Evolutionary conservation across 2,329 filamentous ascomycete genomes (phyloP).

Genomic region (Claviceps fusiformis): DNA sequence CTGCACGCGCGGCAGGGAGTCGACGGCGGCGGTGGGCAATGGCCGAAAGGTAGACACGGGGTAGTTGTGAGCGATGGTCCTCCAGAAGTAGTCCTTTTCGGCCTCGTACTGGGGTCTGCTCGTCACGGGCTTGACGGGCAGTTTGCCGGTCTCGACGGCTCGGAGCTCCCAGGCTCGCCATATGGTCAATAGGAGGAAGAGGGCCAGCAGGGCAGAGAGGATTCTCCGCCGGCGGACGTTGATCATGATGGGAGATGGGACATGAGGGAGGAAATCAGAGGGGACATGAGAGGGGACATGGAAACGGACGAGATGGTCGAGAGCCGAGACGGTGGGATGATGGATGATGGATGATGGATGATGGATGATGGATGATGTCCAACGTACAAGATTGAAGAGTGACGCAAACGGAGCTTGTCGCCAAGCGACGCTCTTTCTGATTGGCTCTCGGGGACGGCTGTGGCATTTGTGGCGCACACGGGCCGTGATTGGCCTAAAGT

Average conservation of each 20-base stretch:
- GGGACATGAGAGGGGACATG: not conserved
- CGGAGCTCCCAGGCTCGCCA: slow-evolving; percentile 5
- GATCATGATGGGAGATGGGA: slow-evolving; percentile 3
- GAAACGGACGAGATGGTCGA: not conserved
- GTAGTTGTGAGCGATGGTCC: slow-evolving; percentile 8
- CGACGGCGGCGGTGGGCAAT: slow-evolving; percentile 3
- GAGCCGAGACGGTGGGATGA: too few relatives aligned
- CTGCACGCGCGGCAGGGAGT: slow-evolving; percentile 5
- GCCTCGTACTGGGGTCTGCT: slow-evolving; percentile 4
- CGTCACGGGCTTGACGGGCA: slow-evolving; percentile 1
- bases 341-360: too few relatives aligned
- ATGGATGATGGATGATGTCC: too few relatives aligned
- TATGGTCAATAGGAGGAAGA: slow-evolving; percentile 4
- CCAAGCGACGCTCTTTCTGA: too few relatives aligned
- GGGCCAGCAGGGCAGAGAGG: slow-evolving; percentile 1
- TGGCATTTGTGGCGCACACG: too few relatives aligned
- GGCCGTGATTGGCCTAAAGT: slow-evolving; percentile 11
- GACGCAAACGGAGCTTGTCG: too few relatives aligned
- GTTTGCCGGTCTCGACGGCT: not conserved
- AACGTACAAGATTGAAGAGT: too few relatives aligned
- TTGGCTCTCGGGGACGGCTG: too few relatives aligned
- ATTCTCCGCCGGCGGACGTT: slow-evolving; percentile 5
- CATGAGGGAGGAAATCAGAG: not conserved
- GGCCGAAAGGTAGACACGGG: slow-evolving; percentile 8
- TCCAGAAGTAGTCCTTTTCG: slow-evolving; percentile 10